Conservation (phyloP, 768 basidiomycete genomes). For the Boletellus ananas region DNA sequence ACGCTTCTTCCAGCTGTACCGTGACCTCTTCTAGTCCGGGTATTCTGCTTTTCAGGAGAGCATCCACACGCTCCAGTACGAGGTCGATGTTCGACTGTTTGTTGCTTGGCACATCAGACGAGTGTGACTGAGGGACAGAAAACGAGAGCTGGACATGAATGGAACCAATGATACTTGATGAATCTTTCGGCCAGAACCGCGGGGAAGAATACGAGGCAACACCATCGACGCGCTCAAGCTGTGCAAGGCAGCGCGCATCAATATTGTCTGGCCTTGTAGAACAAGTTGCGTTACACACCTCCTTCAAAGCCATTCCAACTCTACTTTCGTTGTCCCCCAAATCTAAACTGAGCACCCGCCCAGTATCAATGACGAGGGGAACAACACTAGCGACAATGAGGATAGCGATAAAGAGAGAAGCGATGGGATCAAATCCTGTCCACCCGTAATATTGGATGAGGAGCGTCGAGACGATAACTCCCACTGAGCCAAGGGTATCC, state of each 20-base stretch:
- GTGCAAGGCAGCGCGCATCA: not conserved
- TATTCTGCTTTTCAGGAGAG: slow-evolving; percentile 66
- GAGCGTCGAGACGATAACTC: slow-evolving; percentile 95
- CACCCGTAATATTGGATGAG: slow-evolving; percentile 95
- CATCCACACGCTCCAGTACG: slow-evolving; percentile 74
- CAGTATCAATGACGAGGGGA: slow-evolving; percentile 92
- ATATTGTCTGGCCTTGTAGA: not conserved
- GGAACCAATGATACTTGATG: slow-evolving; percentile 79
- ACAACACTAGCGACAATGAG: slow-evolving; percentile 94
- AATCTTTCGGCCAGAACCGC: slow-evolving; percentile 96
- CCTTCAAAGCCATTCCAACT: slow-evolving; percentile 57
- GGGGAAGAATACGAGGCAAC: slow-evolving; percentile 76
- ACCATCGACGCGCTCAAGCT: slow-evolving; percentile 77
- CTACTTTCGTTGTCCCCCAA: slow-evolving; percentile 56
- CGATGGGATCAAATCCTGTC: slow-evolving; percentile 99
- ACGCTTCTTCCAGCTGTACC: slow-evolving; percentile 69
- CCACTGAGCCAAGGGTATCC: slow-evolving; percentile 96
- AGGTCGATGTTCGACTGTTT: slow-evolving; percentile 42
- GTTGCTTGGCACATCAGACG: slow-evolving; percentile 37
- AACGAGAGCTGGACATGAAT: slow-evolving; percentile 86
- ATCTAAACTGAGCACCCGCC: slow-evolving; percentile 82
- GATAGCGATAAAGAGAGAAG: slow-evolving; percentile 92
- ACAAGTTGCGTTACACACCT: slow-evolving; percentile 42
- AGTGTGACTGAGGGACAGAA: slow-evolving; percentile 53
- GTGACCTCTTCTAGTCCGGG: slow-evolving; percentile 83